Percentiles rank a stretch among this genome's conserved stretches.
Conservation (phyloP, 108 stramenopile species). For the Aurantiochytrium sp. region DNA sequence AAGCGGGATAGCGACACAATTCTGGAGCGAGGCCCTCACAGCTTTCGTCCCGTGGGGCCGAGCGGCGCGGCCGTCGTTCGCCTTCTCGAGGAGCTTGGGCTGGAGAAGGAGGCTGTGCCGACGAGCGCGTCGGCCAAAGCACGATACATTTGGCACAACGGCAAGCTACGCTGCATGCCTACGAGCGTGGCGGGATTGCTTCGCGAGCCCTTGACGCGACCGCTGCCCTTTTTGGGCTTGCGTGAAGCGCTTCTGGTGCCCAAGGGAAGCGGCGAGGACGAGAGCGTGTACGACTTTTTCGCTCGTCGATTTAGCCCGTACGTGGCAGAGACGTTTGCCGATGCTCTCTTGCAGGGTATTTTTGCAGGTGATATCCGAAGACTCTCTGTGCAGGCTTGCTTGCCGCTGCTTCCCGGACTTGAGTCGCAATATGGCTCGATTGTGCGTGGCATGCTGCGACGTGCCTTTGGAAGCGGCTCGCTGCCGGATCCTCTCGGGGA, state of each 20-base stretch:
- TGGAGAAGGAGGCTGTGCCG: background rate
- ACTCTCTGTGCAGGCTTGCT: background rate
- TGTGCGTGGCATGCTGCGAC: background rate
- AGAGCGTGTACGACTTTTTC: background rate
- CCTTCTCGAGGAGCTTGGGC: background rate
- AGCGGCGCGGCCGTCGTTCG: background rate
- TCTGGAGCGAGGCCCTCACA: background rate
- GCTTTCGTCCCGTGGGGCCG: background rate
- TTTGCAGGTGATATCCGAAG: background rate
- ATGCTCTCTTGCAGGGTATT: background rate
- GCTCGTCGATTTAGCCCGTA: background rate
- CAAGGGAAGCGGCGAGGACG: background rate
- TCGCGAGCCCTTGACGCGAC: background rate
- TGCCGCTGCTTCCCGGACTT: background rate
- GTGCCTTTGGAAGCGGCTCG: background rate
- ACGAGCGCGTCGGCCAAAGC: background rate
- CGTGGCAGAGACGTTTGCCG: background rate
- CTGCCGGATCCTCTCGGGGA: background rate
- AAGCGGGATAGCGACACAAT: background rate
- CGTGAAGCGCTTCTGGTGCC: background rate
- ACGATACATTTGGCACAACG: background rate
- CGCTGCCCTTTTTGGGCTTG: background rate
- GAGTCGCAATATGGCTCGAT: background rate
- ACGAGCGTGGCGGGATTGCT: background rate
- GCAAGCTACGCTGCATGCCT: background rate